phyloP scores from a whole-genome alignment of 345 rosid species.

The Aquilaria yunnanensis region DNA sequence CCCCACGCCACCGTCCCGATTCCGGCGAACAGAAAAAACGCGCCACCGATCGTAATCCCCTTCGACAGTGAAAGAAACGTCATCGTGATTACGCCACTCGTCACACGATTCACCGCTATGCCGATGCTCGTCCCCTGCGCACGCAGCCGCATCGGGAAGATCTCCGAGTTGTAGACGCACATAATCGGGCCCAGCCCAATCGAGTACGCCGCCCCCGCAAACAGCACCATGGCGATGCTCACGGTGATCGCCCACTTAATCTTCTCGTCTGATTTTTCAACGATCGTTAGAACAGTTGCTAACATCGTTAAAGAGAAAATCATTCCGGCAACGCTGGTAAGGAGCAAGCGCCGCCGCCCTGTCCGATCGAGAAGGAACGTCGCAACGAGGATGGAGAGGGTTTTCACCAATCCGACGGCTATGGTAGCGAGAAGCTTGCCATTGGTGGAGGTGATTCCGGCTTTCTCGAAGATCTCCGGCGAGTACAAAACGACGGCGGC shows the following conservation, averaged over 20 bases:
- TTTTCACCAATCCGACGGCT: slow-evolving; percentile 14
- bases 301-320: slow-evolving; percentile 1
- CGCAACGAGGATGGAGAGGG: slow-evolving; percentile 13
- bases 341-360: slow-evolving; percentile 16
- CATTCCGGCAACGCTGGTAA: slow-evolving; percentile 13
- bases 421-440: slow-evolving; percentile 10
- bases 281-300: slow-evolving; percentile 5
- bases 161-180: slow-evolving; percentile 28
- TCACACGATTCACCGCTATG: slow-evolving; percentile 15
- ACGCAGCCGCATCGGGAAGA: slow-evolving; percentile 13
- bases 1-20: slow-evolving; percentile 9
- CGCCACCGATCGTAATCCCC: slow-evolving; percentile 17
- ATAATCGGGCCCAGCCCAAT: slow-evolving; percentile 25
- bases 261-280: slow-evolving; percentile 11
- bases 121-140: slow-evolving; percentile 18
- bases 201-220: slow-evolving; percentile 14
- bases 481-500: too few relatives aligned
- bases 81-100: slow-evolving; percentile 17
- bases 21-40: slow-evolving; percentile 20
- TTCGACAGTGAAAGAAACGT: slow-evolving; percentile 22
- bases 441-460: slow-evolving; percentile 1
- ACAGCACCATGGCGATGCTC: slow-evolving; percentile 14
- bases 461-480: slow-evolving; percentile 11
- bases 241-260: slow-evolving; percentile 20
- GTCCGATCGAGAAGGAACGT: slow-evolving; percentile 9